A percentile compares a stretch with the other conserved stretches of the same genome.
These are phyloP conservation scores for Ilyonectria destructans DNA, from an alignment of 2,329 filamentous ascomycete species.

Conservation along the genomic window DNA sequence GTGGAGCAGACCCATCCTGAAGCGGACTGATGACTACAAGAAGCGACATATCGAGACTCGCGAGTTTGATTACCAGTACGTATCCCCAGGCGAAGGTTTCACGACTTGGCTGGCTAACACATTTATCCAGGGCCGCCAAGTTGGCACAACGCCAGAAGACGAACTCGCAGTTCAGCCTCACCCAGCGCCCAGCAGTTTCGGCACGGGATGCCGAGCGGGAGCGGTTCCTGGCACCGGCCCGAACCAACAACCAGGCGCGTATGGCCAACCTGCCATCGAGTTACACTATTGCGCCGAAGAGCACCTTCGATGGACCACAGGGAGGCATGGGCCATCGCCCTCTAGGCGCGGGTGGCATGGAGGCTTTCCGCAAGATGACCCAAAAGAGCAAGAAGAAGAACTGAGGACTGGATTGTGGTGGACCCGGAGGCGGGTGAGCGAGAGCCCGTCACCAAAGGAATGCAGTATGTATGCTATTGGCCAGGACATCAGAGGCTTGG, in stretches of 20 bases:
- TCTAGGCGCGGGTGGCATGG: constrained; percentile 75
- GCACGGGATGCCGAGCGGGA: constrained; percentile 70
- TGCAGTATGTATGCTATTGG: constrained; percentile 40
- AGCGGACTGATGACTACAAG: constrained; percentile 94
- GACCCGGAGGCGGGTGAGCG: not conserved
- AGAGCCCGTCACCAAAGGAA: constrained; percentile 17
- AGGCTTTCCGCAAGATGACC: constrained; percentile 78
- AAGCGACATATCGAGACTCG: constrained; percentile 80
- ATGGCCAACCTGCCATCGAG: constrained; percentile 69
- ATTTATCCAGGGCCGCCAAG: constrained; percentile 66
- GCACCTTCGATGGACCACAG: constrained; percentile 71
- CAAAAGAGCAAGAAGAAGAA: constrained; percentile 73
- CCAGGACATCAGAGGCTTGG: constrained; percentile 38
- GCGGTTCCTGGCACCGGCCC: constrained; percentile 71
- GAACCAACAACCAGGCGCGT: constrained; percentile 70
- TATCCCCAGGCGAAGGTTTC: constrained; percentile 33
- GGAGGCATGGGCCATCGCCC: constrained; percentile 70
- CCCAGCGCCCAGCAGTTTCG: constrained; percentile 64
- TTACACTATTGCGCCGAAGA: constrained; percentile 74
- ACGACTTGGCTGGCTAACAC: constrained; percentile 35
- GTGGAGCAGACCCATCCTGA: constrained; percentile 95
- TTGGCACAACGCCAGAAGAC: constrained; percentile 65
- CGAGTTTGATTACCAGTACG: constrained; percentile 76
- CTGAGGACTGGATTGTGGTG: constrained; percentile 24
- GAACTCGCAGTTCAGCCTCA: constrained; percentile 66